Conservation (phyloP, 805 yeast genomes). For the Metschnikowia shivogae region DNA sequence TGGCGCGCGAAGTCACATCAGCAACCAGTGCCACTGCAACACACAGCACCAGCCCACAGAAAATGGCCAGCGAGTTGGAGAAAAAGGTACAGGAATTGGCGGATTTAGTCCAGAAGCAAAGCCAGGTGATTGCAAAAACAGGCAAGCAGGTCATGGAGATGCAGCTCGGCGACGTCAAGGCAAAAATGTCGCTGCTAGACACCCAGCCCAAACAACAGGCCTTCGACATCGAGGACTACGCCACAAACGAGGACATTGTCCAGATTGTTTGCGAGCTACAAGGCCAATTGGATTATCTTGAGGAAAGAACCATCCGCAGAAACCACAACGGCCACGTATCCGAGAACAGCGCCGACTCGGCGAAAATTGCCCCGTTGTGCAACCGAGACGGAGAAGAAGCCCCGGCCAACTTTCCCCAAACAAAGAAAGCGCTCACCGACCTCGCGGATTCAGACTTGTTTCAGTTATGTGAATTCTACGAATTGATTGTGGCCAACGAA, state of each 20-base stretch:
- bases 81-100: slow-evolving; percentile 49
- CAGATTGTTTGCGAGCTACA: slow-evolving; percentile 88
- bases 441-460: slow-evolving; percentile 46
- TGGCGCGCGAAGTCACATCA: too few relatives aligned
- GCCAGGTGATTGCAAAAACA: slow-evolving; percentile 62
- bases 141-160: slow-evolving; percentile 74
- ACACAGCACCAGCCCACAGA: neutral
- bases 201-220: slow-evolving; percentile 14
- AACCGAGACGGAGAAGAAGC: slow-evolving; percentile 77
- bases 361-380: slow-evolving; percentile 60
- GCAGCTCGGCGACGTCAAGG: slow-evolving; percentile 54
- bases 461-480: slow-evolving; percentile 67
- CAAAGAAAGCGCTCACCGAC: slow-evolving; percentile 48
- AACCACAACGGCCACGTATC: slow-evolving; percentile 55
- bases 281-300: slow-evolving; percentile 75
- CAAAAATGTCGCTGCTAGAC: slow-evolving; percentile 16
- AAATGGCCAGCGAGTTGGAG: slow-evolving; percentile 7
- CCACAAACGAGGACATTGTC: slow-evolving; percentile 78
- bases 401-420: slow-evolving; percentile 51
- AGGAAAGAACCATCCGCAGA: slow-evolving; percentile 72
- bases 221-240: slow-evolving; percentile 53
- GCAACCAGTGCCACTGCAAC: too few relatives aligned
- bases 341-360: slow-evolving; percentile 29
- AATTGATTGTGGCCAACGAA: slow-evolving; percentile 48
- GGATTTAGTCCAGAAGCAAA: slow-evolving; percentile 58